A percentile compares a stretch with the other conserved stretches of the same genome.
These are phyloP conservation scores for Trametes cingulata DNA, from an alignment of 768 basidiomycete genomes.

Conservation along the genomic window DNA sequence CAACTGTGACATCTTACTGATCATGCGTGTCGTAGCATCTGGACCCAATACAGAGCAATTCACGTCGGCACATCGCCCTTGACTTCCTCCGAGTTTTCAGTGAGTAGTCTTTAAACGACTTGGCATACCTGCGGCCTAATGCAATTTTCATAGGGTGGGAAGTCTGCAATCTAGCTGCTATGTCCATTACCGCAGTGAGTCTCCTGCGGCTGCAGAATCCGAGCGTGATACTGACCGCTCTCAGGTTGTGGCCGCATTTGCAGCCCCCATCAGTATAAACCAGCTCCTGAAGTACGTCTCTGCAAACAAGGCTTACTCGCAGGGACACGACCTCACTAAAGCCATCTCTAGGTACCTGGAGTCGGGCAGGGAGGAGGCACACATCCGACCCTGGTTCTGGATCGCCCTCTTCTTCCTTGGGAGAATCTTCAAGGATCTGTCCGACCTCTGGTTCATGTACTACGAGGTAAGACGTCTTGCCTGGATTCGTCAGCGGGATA, in stretches of 20 bases:
- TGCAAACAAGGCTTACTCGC: background rate
- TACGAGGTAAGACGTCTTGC: slow-evolving; percentile 28
- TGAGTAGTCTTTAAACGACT: slow-evolving; percentile 3
- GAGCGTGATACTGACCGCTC: background rate
- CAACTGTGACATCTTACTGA: no score
- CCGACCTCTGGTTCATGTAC: slow-evolving; percentile 44
- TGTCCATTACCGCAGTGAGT: slow-evolving; percentile 24
- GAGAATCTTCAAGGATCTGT: slow-evolving; percentile 36
- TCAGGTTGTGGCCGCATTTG: slow-evolving; percentile 25
- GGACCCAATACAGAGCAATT: slow-evolving; percentile 38
- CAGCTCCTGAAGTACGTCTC: slow-evolving; percentile 37
- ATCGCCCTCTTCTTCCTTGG: slow-evolving; percentile 38
- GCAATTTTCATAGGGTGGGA: slow-evolving; percentile 19
- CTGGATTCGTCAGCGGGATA: no score
- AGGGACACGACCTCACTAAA: background rate
- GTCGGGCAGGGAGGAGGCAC: slow-evolving; percentile 35
- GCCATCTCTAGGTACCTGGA: slow-evolving; percentile 37
- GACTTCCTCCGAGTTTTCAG: slow-evolving; percentile 34
- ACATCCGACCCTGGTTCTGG: slow-evolving; percentile 53
- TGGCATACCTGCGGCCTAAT: background rate
- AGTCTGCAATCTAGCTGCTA: slow-evolving; percentile 15
- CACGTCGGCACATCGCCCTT: slow-evolving; percentile 36
- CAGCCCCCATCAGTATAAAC: slow-evolving; percentile 37
- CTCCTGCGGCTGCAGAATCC: background rate
- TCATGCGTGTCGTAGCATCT: slow-evolving; percentile 26